phyloP scores from a whole-genome alignment of 1,139 yeast species.

The Yamadazyma buinensis region DNA sequence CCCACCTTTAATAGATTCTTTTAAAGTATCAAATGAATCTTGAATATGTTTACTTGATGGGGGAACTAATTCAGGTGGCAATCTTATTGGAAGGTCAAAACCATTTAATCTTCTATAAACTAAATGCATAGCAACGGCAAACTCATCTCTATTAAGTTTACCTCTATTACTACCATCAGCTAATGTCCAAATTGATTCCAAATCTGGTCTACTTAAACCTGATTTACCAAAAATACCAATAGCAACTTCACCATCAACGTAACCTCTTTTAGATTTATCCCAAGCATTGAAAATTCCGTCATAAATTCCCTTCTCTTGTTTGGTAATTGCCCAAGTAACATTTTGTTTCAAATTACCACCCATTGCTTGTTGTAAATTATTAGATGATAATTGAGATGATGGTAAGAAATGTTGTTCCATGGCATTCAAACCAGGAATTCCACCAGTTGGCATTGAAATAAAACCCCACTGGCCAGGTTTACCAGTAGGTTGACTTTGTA shows the following conservation, averaged over 20 bases:
- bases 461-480: conserved; percentile 84
- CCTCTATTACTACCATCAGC: conserved; percentile 71
- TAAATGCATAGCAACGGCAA: conserved; percentile 80
- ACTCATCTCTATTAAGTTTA: conserved; percentile 70
- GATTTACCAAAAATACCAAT: conserved; percentile 86
- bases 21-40: conserved; percentile 41
- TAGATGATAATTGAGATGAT: conserved; percentile 37
- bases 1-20: conserved; percentile 41
- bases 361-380: conserved; percentile 47
- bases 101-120: conserved; percentile 75
- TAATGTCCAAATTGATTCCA: conserved; percentile 87
- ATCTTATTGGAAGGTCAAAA: conserved; percentile 62
- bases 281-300: conserved; percentile 87
- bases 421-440: conserved; percentile 71
- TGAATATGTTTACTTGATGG: conserved; percentile 67
- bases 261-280: conserved; percentile 69
- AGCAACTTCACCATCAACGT: conserved; percentile 76
- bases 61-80: conserved; percentile 73
- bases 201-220: conserved; percentile 78
- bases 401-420: conserved; percentile 81
- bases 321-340: conserved; percentile 73
- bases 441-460: conserved; percentile 68
- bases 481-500: conserved; percentile 60
- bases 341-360: conserved; percentile 49
- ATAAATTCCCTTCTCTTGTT: conserved; percentile 81